Evolutionary conservation across 257 asterid genomes (phyloP).

Genomic region (Solanum ahanhuiri): DNA sequence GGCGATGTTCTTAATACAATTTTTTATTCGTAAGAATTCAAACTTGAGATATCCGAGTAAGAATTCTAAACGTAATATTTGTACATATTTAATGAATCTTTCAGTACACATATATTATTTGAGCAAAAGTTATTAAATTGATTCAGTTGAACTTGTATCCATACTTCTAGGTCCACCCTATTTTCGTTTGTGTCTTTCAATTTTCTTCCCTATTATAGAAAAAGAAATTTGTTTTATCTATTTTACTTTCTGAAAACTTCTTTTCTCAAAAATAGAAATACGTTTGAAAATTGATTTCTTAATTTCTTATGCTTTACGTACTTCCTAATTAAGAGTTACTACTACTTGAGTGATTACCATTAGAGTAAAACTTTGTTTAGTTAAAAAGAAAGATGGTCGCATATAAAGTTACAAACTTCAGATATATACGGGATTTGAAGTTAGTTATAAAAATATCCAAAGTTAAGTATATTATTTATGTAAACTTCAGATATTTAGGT

Average conservation of each 20-base stretch:
- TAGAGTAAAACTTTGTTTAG: not conserved
- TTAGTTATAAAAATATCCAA: not conserved
- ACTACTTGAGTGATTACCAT: not conserved
- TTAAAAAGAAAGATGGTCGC: not conserved
- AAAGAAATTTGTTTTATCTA: not conserved
- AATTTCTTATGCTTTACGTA: not conserved
- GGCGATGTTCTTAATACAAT: not conserved
- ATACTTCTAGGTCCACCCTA: not conserved
- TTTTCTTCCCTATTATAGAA: not conserved
- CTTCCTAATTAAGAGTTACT: not conserved
- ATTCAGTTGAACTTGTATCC: not conserved
- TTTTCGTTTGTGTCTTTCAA: not conserved
- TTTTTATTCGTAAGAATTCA: not conserved
- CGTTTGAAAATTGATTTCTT: not conserved
- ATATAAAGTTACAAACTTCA: not conserved
- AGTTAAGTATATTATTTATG: not conserved
- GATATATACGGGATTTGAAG: not conserved
- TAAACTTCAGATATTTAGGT: not conserved
- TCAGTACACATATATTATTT: not conserved
- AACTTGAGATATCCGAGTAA: not conserved
- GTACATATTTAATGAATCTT: too few relatives aligned
- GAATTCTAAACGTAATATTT: too few relatives aligned
- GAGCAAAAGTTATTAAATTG: not conserved
- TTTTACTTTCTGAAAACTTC: not conserved
- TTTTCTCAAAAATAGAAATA: not conserved